A percentile compares a stretch with the other conserved stretches of the same genome.
These are phyloP conservation scores for Waltiozyma sp. DNA, from an alignment of 1,139 yeast species.

Conservation along the genomic window DNA sequence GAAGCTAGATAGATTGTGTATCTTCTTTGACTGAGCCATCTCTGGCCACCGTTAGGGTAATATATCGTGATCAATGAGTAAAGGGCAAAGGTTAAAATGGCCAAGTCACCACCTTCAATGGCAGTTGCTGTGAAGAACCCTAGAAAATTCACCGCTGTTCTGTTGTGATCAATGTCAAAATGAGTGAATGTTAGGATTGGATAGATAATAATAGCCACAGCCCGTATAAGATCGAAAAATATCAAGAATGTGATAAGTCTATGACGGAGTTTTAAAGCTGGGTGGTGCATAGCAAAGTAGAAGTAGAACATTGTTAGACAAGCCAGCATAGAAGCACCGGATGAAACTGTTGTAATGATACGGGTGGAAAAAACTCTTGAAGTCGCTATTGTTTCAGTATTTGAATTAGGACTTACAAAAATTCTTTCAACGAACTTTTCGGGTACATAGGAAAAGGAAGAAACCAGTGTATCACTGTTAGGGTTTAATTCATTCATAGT, in stretches of 20 bases:
- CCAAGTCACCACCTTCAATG: slow-evolving; percentile 82
- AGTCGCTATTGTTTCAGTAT: too few relatives aligned
- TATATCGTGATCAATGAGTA: slow-evolving; percentile 74
- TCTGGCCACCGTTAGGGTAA: slow-evolving; percentile 56
- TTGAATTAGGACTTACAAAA: too few relatives aligned
- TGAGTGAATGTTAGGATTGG: slow-evolving; percentile 34
- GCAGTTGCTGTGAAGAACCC: slow-evolving; percentile 81
- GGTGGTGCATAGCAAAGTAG: slow-evolving; percentile 50
- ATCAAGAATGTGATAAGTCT: slow-evolving; percentile 58
- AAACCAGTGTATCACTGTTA: too few relatives aligned
- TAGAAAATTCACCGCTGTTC: slow-evolving; percentile 54
- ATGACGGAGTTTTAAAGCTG: slow-evolving; percentile 57
- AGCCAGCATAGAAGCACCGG: slow-evolving; percentile 44
- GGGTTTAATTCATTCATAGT: too few relatives aligned
- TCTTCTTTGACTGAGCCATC: slow-evolving; percentile 42
- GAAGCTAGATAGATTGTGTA: slow-evolving; percentile 49
- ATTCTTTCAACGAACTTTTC: too few relatives aligned
- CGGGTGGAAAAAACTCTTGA: not conserved
- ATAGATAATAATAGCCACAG: slow-evolving; percentile 55
- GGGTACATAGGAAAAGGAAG: too few relatives aligned
- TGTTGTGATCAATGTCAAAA: slow-evolving; percentile 36
- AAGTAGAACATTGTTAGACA: slow-evolving; percentile 45
- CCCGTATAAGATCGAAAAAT: slow-evolving; percentile 66
- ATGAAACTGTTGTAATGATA: slow-evolving; percentile 44
- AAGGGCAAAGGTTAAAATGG: slow-evolving; percentile 72